Evolutionary conservation across 495 filamentous ascomycete species (phyloP).

Genomic region (Trichoderma gamsii): DNA sequence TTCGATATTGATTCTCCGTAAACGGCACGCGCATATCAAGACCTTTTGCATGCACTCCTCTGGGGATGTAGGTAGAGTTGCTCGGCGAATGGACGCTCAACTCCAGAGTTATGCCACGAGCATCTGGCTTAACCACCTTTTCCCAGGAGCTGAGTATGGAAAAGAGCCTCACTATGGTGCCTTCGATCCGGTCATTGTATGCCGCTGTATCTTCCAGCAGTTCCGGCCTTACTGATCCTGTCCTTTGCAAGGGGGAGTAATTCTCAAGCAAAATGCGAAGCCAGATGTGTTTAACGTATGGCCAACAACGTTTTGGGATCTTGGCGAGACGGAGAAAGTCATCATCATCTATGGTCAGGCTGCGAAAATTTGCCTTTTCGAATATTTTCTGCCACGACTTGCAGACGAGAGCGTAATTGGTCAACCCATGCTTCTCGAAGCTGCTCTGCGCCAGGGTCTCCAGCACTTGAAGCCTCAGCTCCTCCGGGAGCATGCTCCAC

Average conservation of each 20-base stretch:
- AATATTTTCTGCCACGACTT: not conserved
- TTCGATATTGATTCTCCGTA: not conserved
- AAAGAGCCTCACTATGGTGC: not conserved
- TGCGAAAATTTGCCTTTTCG: not conserved
- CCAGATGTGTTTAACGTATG: not conserved
- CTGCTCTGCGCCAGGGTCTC: not conserved
- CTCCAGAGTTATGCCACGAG: not conserved
- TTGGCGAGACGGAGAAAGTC: not conserved
- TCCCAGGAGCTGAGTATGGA: not conserved
- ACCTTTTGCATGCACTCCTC: not conserved
- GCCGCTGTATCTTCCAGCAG: not conserved
- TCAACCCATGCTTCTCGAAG: not conserved
- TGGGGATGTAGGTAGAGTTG: not conserved
- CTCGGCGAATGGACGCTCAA: not conserved
- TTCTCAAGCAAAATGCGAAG: not conserved
- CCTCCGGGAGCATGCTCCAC: not conserved
- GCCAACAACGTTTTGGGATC: conserved; percentile 1
- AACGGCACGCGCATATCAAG: not conserved
- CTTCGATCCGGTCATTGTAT: not conserved
- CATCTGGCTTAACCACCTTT: not conserved
- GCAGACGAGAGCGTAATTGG: not conserved
- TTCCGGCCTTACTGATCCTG: not conserved
- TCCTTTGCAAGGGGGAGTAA: not conserved
- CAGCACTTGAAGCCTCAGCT: conserved; percentile 7
- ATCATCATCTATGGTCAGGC: not conserved